Evolutionary conservation across 257 asterid genomes (phyloP), one percentile per base, ranked within the genome.

Genomic region (Nicotiana benthamiana): DNA sequence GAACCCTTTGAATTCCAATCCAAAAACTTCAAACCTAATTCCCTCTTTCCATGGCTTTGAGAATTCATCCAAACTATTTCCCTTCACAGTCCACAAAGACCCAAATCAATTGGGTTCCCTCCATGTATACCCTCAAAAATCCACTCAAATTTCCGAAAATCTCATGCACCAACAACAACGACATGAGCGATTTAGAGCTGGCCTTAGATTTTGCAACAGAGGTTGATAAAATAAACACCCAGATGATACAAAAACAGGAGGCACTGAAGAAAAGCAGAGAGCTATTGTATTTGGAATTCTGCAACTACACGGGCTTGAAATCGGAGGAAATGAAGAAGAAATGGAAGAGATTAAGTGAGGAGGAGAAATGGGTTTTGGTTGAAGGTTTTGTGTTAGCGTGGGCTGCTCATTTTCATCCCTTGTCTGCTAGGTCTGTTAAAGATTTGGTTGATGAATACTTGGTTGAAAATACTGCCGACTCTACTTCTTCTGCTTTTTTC

Each of bases 391-490:
- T 93, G 36, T 82, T 92, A 1, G 90, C 82, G 57, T 94, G 97
- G 98, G 85, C 93, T 81, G 87, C 84, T 40, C 84, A 83, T 84
- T 94, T 88, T 80, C 98, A 93, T 80, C 98, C 97, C 0, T 83
- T 94, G 57, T 93, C 97, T 32, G 91, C 92, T 11, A 87, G 65
- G 81, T 93, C 97, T 59, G 96, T 90, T 26, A 86, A 84, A 77
- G 90, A 89, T 59, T 83, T 94, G 88, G 90, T 94, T 34, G 93
- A 93, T 56, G 93, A 93, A 52, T 81, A 84, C 79, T 84, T 90
- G 82, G 85, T 77, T 2, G 84, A 82, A 20, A 82, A 81, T 20
- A 22, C 59, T 32, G 57, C 61, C 0, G 20, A 51, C 11, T 75
- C 81, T 0, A 83, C 54, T 77, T 79, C 89, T 81, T 83, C 79